Conservation (phyloP, 2,329 filamentous ascomycete species). For the Aplosporella prunicola region DNA sequence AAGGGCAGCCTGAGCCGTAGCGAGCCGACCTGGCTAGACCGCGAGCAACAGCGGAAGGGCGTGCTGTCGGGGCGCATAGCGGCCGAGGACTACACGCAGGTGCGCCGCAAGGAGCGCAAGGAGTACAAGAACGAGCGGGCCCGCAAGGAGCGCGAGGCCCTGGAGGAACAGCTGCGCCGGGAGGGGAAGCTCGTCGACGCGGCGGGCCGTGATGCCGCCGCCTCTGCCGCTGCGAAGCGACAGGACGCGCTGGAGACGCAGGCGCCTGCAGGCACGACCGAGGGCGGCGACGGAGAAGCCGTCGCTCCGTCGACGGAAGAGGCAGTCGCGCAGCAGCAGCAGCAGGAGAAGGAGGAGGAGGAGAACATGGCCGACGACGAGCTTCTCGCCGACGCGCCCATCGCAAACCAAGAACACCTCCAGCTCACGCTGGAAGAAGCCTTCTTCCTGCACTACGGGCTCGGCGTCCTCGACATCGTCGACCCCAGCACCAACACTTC, state of each 20-base stretch:
- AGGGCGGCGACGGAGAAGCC: not conserved
- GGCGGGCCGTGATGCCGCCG: not conserved
- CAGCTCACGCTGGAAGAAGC: slow-evolving; percentile 85
- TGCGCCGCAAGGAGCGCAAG: slow-evolving; percentile 68
- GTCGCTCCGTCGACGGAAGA: not conserved
- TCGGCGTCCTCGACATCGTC: slow-evolving; percentile 61
- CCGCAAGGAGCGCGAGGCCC: slow-evolving; percentile 73
- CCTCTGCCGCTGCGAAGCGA: not conserved
- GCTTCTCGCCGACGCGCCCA: slow-evolving; percentile 9
- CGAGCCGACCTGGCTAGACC: slow-evolving; percentile 85
- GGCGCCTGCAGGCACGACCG: not conserved
- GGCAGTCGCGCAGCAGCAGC: too few relatives aligned
- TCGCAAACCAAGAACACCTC: slow-evolving; percentile 67
- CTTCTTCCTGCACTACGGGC: slow-evolving; percentile 75
- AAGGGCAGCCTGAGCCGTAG: slow-evolving; percentile 89
- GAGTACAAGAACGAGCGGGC: slow-evolving; percentile 87
- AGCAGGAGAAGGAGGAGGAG: too few relatives aligned
- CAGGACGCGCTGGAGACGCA: too few relatives aligned
- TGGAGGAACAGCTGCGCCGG: slow-evolving; percentile 59
- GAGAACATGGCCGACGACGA: too few relatives aligned
- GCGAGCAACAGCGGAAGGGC: slow-evolving; percentile 65
- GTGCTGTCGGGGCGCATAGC: slow-evolving; percentile 29
- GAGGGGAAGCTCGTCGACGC: slow-evolving; percentile 34
- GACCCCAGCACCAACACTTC: slow-evolving; percentile 36
- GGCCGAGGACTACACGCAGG: slow-evolving; percentile 66